Conservation (phyloP, 2,329 filamentous ascomycete genomes). For the Beauveria asiatica region DNA sequence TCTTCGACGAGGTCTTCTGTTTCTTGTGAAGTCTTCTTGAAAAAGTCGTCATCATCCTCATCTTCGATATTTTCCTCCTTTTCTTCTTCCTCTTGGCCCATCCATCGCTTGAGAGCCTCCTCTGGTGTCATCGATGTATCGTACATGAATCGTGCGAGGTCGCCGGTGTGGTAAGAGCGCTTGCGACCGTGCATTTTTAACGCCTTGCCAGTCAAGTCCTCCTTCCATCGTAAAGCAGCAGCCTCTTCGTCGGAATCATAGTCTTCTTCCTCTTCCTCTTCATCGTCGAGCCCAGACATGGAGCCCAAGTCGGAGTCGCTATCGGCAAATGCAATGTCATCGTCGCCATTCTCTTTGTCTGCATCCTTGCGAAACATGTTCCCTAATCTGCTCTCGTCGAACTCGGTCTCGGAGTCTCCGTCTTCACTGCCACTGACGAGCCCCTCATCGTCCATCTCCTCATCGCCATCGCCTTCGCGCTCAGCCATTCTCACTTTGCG, state of each 20-base stretch:
- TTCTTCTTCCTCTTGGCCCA: constrained; percentile 51
- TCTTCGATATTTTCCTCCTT: constrained; percentile 52
- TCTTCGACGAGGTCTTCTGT: constrained; percentile 71
- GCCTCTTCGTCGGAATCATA: constrained; percentile 57
- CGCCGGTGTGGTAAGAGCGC: constrained; percentile 66
- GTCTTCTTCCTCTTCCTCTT: constrained; percentile 41
- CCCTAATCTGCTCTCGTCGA: constrained; percentile 51
- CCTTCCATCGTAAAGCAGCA: constrained; percentile 75
- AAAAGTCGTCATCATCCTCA: constrained; percentile 54
- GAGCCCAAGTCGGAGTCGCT: constrained; percentile 95
- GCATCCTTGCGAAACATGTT: constrained; percentile 48
- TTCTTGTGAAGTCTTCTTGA: constrained; percentile 54
- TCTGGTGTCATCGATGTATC: constrained; percentile 67
- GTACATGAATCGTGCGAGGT: constrained; percentile 84
- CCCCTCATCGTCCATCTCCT: constrained; percentile 47
- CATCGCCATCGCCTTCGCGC: constrained; percentile 50
- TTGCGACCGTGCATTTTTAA: constrained; percentile 60
- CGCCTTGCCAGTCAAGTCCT: constrained; percentile 71
- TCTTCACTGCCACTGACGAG: constrained; percentile 44
- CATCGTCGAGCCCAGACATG: constrained; percentile 52
- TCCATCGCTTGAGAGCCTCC: constrained; percentile 74
- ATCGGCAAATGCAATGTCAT: constrained; percentile 84
- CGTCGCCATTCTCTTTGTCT: constrained; percentile 47
- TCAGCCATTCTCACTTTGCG: constrained; percentile 50
- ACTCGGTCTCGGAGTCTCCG: constrained; percentile 47